A percentile compares a stretch with the other conserved stretches of the same genome.
phyloP scores from a whole-genome alignment of 257 asterid species.

The Penstemon barbatus region DNA sequence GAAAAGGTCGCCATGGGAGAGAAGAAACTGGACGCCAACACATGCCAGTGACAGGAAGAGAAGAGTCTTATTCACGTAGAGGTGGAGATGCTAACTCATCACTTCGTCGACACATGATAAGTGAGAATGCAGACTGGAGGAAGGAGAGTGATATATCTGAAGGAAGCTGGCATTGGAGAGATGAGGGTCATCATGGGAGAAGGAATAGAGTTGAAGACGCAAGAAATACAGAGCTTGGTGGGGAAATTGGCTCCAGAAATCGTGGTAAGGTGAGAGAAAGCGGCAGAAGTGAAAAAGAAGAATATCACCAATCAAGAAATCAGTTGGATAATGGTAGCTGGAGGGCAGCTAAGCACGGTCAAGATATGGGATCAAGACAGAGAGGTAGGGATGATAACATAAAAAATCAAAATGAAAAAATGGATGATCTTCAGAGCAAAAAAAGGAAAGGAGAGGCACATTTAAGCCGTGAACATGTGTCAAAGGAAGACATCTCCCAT shows the following conservation, averaged over 20 bases:
- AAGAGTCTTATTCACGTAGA: constrained; percentile 54
- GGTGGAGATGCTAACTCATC: constrained; percentile 53
- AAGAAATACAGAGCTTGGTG: constrained; percentile 62
- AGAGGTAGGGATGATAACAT: constrained; percentile 64
- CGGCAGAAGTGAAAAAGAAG: constrained; percentile 68
- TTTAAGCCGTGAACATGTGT: constrained; percentile 51
- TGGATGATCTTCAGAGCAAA: constrained; percentile 58
- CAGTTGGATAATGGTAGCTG: constrained; percentile 61
- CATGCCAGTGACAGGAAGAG: constrained; percentile 55
- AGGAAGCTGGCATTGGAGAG: constrained; percentile 65
- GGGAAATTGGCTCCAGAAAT: constrained; percentile 58
- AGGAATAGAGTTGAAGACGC: constrained; percentile 59
- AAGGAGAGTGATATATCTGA: constrained; percentile 66
- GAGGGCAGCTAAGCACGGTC: constrained; percentile 61
- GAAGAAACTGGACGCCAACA: constrained; percentile 59
- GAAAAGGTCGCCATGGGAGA: constrained; percentile 58
- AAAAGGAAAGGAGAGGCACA: constrained; percentile 73
- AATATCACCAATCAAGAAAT: constrained; percentile 52
- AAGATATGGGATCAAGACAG: constrained; percentile 52
- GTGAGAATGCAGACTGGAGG: constrained; percentile 59
- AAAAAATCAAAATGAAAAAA: constrained; percentile 51
- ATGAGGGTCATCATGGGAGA: constrained; percentile 61
- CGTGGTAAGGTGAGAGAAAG: constrained; percentile 58
- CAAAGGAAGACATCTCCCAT: constrained; percentile 58
- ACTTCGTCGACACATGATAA: constrained; percentile 45